Evolutionary conservation across 179 eudicot genomes (phyloP).

Genomic region (Nepenthes alata): DNA sequence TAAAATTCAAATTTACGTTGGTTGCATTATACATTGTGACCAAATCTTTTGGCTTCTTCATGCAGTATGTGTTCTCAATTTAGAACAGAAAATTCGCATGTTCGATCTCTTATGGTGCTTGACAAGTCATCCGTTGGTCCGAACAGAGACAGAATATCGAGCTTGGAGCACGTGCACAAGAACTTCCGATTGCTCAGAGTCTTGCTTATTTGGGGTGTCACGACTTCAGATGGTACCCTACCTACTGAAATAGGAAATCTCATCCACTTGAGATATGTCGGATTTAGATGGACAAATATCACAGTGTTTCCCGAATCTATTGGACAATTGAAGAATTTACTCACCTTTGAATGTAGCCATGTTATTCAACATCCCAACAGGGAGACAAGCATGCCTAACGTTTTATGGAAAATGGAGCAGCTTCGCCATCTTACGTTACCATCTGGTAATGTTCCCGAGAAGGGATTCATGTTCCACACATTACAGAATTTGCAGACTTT

Average conservation of each 20-base stretch:
- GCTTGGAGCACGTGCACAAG: conserved; percentile 6
- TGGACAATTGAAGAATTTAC: conserved; percentile 32
- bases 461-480: conserved; percentile 9
- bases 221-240: conserved; percentile 16
- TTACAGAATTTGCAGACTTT: conserved; percentile 16
- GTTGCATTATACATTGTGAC: not conserved
- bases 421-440: conserved; percentile 31
- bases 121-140: conserved; percentile 5
- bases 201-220: conserved; percentile 28
- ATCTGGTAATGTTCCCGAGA: conserved; percentile 3
- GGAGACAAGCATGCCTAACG: conserved; percentile 10
- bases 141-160: conserved; percentile 4
- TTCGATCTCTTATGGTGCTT: conserved; percentile 12
- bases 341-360: conserved; percentile 27
- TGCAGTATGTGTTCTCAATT: not conserved
- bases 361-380: not conserved
- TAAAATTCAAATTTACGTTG: not conserved
- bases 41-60: not conserved
- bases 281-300: conserved; percentile 32
- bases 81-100: conserved; percentile 5
- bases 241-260: conserved; percentile 29
- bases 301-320: conserved; percentile 33
- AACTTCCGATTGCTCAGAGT: conserved; percentile 39
- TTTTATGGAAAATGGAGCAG: conserved; percentile 10
- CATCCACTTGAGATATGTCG: conserved; percentile 45